Base-by-base conservation (phyloP, 2,329 filamentous ascomycete species). In the Cladophialophora carrionii region DNA sequence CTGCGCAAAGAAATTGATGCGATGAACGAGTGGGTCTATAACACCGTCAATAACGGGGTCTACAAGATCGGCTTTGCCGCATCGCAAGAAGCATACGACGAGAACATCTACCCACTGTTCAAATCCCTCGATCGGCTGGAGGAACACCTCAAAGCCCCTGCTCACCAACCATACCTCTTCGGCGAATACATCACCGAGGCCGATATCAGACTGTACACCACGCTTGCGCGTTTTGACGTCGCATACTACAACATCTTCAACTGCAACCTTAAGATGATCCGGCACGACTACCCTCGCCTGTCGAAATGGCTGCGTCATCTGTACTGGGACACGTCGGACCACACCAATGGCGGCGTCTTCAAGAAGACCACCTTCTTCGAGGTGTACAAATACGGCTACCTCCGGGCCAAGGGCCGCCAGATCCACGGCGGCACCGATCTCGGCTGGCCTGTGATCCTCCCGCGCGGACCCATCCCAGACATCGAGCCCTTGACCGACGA, bases 211-310 rank as follows among this genome's bases (percentile, higher is more conserved):
- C 79, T 95, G 74, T 89, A 84, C 71, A 85, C 88, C 22, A 90
- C 88, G 0, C 80, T 90, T 43, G 82, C 88, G 59, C 84, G 88
- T 1, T 90, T 90, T 68, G 88, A 91, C 69, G 79, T 84, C 49
- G 88, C 89, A 69, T 94, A 94, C 76, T 88, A 94, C 68, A 88
- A 90, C 75, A 88, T 93, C 78, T 94, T 94, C 82, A 90, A 90
- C 78, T 89, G 86, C 70, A 89, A 89, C 66, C 72, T 88, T 20
- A 85, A 83, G 71, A 86, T 84, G 71, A 86, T 90, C 64, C 78
- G 86, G 2, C 80, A 87, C 69, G 85, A 88, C 70, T 89, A 87
- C 68, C 81, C 80, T 43, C 72, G 73, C 1, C 73, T 83, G 31
- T 76, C 82, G 65, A 74, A 75, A 32, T 83, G 81, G 81, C 72